A percentile compares a stretch with the other conserved stretches of the same genome.
phyloP scores from a whole-genome alignment of 108 stramenopile species.

The Pseudonitzschia delicatissima region DNA sequence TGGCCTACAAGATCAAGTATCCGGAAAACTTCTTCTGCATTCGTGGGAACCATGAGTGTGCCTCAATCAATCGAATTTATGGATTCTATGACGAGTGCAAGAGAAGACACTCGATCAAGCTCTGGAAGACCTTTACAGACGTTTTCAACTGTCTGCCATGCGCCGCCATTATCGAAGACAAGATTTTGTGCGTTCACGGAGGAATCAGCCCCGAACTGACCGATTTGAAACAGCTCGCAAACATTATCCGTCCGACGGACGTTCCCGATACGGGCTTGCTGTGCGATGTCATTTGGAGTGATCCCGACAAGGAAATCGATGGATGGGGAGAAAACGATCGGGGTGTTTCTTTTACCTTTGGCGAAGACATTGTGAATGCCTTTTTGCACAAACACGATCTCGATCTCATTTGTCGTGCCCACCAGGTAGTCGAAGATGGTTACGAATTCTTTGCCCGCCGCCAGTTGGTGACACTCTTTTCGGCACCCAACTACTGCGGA shows the following conservation, averaged over 20 bases:
- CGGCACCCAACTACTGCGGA: slow-evolving; percentile 98
- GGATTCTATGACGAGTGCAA: slow-evolving; percentile 96
- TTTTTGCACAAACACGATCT: slow-evolving; percentile 94
- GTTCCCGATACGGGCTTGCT: slow-evolving; percentile 97
- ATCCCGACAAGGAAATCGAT: slow-evolving; percentile 96
- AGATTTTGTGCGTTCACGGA: slow-evolving; percentile 89
- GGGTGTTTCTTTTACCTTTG: slow-evolving; percentile 97
- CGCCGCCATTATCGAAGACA: slow-evolving; percentile 91
- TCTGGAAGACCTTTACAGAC: slow-evolving; percentile 98
- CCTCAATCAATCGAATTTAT: slow-evolving; percentile 93
- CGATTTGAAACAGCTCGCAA: slow-evolving; percentile 88
- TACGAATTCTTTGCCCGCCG: slow-evolving; percentile 98
- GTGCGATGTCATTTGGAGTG: slow-evolving; percentile 97
- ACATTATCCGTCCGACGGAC: slow-evolving; percentile 92
- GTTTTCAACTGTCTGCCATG: slow-evolving; percentile 93
- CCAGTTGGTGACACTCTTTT: slow-evolving; percentile 95
- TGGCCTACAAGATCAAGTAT: slow-evolving; percentile 77
- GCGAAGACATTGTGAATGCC: slow-evolving; percentile 93
- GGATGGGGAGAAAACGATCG: slow-evolving; percentile 99
- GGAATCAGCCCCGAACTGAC: slow-evolving; percentile 89
- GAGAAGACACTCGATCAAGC: slow-evolving; percentile 94
- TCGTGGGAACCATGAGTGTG: slow-evolving; percentile 85
- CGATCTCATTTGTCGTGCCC: slow-evolving; percentile 96
- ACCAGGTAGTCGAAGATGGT: slow-evolving; percentile 99
- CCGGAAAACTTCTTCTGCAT: slow-evolving; percentile 73